Evolutionary conservation across 2,329 filamentous ascomycete genomes (phyloP), one percentile per base, ranked within the genome.

Genomic region (Cyphellophora europaea): DNA sequence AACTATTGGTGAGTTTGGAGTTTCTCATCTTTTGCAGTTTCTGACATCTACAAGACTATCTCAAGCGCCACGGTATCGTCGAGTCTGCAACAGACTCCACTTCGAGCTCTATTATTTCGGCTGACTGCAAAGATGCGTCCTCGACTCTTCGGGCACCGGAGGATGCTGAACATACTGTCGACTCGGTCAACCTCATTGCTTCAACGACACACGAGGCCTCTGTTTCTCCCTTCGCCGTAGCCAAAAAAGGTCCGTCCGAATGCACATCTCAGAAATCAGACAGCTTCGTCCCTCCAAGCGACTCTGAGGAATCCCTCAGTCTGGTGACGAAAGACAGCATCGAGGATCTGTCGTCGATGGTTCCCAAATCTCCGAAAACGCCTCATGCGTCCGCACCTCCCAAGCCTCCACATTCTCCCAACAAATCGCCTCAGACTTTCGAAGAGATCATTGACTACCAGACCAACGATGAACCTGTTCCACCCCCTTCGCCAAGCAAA

Each of bases 261-360:
- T n/a, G n/a, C n/a, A n/a, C n/a, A n/a, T n/a, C n/a, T n/a, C n/a
- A n/a, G n/a, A n/a, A n/a, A 8, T 30, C 28, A n/a, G 17, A 21
- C 14, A 15, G 11, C 11, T 33, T 5, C 19, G 15, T 37, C 13
- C 31, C 25, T 2, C 27, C 40, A 2, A 40, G 32, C 13, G 37
- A 36, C 5, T 38, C 37, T 10, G 37, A 45, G 11, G 42, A 40
- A 19, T 38, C 39, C 16, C 30, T 47, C 2, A 45, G 42, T 35
- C 30, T 46, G 10, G 37, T 38, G 15, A 44, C 37, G 14, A 46
- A 44, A 27, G 43, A 48, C 25, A 47, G 42, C 23, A 40, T 47
- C 27, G 44, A 47, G 36, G 40, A 43, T 4, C 16, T 44, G 19
- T 32, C 29, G 14, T 40, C 43, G 11, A 32, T 11, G 8, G 38